Base-by-base conservation (phyloP, 2,329 filamentous ascomycete species). In the Penicillium aurantiogriseum region DNA sequence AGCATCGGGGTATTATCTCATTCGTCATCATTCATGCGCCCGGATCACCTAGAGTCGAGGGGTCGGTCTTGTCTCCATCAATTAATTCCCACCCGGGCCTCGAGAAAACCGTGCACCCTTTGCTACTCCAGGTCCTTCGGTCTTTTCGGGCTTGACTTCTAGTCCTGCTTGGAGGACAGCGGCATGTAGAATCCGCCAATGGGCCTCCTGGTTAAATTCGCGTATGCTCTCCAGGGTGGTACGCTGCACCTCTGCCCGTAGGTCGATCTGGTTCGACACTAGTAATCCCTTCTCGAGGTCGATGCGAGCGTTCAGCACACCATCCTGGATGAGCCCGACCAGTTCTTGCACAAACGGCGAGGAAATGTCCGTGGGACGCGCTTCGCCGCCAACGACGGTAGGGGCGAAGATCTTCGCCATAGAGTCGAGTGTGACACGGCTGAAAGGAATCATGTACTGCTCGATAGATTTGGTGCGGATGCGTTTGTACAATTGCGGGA, bases 391-490 rank as follows among this genome's bases (percentile, higher is more conserved):
- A 13, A 65, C 58, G 31, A 63, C 56, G 8, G 63, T 51, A 2
- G 81, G 78, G 0, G 85, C 86, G 73, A 99, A 97, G 2, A 90
- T 88, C 36, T 83, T 80, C 9, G 89, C 86, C 80, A 99, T 85
- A 59, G 86, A 91, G 21, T 88, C 83, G 5, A 97, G 80, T 0
- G 89, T 92, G 60, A 97, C 91, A 63, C 88, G 88, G 42, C 89
- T 95, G 74, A 96, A 99, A 0, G 94, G 92, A 25, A 91, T 83
- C 67, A 96, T 89, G 76, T 97, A 97, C 70, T 96, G 91, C 25
- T 92, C 85, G 58, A 99, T 97, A 68, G 92, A 93, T 78, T 97
- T 97, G 68, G 84, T 89, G 57, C 94, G 86, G 65, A 99, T 92
- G 47, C 81, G 79, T 11, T 83, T 79, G 76, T 92, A 94, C 21